Conservation (phyloP, 2,329 filamentous ascomycete genomes). For the Aureobasidium melanogenum region DNA sequence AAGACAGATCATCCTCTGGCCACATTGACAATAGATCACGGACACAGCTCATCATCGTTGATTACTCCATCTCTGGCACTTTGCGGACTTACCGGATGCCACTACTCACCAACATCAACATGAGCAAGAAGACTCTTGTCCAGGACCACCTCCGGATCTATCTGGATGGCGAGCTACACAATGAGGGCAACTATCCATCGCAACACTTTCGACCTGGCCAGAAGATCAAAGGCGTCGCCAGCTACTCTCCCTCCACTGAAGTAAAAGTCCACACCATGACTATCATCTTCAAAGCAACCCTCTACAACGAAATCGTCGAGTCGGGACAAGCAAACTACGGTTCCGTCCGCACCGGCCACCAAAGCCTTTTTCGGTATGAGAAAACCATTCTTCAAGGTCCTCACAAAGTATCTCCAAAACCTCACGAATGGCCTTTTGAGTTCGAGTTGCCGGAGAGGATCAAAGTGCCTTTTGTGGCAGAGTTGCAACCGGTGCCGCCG, state of each 20-base stretch:
- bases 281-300: neutral
- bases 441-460: neutral
- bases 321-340: neutral
- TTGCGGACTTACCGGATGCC: too few relatives aligned
- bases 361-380: neutral
- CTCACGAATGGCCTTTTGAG: neutral
- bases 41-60: neutral
- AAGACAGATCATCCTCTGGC: too few relatives aligned
- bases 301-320: neutral
- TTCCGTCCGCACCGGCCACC: neutral
- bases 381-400: neutral
- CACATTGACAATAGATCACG: too few relatives aligned
- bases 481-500: neutral
- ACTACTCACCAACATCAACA: neutral
- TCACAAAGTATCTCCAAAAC: neutral
- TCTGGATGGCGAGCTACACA: neutral
- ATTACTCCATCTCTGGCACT: neutral
- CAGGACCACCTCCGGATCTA: neutral
- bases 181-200: too few relatives aligned
- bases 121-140: neutral
- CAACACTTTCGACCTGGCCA: neutral
- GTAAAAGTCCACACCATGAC: neutral
- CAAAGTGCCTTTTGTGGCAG: slow-evolving; percentile 2
- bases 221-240: neutral
- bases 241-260: neutral